Percentiles rank a stretch among this genome's conserved stretches.
Conservation (phyloP, 2,329 filamentous ascomycete genomes). For the Macrophomina phaseolina region DNA sequence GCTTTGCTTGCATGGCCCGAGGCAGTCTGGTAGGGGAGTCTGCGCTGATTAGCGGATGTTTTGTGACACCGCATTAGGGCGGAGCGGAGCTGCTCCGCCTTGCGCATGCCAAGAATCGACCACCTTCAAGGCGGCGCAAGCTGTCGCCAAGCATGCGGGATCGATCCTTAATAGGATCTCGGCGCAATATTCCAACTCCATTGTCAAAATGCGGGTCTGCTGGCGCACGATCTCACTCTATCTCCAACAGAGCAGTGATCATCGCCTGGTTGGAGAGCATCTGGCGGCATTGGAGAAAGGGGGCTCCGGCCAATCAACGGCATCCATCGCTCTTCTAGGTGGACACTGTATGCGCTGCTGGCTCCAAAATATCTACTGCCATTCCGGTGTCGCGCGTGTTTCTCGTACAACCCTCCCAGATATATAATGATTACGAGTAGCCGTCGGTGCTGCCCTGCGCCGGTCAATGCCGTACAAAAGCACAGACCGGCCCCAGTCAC, state of each 20-base stretch:
- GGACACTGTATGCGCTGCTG: too few species aligned
- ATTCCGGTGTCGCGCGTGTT: too few species aligned
- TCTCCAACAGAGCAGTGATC: neutral
- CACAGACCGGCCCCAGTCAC: neutral
- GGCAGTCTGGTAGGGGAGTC: neutral
- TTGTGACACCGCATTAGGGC: neutral
- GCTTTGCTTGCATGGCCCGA: too few species aligned
- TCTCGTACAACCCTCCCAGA: too few species aligned
- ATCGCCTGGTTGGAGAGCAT: neutral
- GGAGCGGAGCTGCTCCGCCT: neutral
- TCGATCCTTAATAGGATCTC: neutral
- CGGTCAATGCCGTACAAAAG: neutral
- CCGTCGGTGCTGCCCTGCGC: neutral
- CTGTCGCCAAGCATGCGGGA: slow-evolving; percentile 4
- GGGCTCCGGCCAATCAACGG: neutral
- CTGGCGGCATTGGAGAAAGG: neutral
- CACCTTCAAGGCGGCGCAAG: neutral
- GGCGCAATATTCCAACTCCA: neutral
- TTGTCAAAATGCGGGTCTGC: neutral
- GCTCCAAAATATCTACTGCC: too few species aligned
- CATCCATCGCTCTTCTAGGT: neutral
- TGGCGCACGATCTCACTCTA: neutral
- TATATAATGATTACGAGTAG: too few species aligned
- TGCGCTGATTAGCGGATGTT: slow-evolving; percentile 2
- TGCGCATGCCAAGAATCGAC: neutral